Percentiles rank a stretch among this genome's conserved stretches.
These are phyloP conservation scores for Rhizoclosmatium globosum DNA, from an alignment of 192 early-diverging fungal genomes.

Conservation along the genomic window DNA sequence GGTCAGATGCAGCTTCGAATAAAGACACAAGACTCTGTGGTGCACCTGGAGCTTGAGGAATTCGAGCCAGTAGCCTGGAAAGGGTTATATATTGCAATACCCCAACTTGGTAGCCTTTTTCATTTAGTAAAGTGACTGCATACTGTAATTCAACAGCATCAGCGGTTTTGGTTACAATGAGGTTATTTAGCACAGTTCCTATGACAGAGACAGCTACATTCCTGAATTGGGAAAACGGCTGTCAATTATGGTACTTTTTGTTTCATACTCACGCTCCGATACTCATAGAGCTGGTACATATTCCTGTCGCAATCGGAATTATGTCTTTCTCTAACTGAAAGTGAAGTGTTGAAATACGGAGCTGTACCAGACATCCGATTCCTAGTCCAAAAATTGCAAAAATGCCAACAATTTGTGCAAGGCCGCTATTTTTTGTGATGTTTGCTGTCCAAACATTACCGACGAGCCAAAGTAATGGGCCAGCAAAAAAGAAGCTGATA, in stretches of 20 bases:
- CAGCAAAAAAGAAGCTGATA: constrained; percentile 67
- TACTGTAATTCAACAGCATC: not conserved
- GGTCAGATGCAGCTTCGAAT: not conserved
- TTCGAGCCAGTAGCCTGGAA: not conserved
- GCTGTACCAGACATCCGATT: constrained; percentile 77
- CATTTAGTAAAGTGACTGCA: not conserved
- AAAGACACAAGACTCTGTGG: not conserved
- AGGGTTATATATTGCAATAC: not conserved
- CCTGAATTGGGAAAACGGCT: too few species aligned
- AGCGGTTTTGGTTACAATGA: constrained; percentile 6
- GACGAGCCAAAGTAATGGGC: constrained; percentile 64
- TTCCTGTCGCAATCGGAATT: constrained; percentile 75
- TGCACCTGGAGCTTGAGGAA: not conserved
- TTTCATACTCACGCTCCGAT: too few species aligned
- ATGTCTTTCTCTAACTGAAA: constrained; percentile 65
- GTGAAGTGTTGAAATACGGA: constrained; percentile 76
- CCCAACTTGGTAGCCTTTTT: not conserved
- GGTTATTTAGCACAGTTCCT: constrained; percentile 41
- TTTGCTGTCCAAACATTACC: constrained; percentile 74
- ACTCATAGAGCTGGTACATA: constrained; percentile 5
- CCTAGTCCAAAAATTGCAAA: constrained; percentile 78
- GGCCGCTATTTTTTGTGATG: constrained; percentile 58
- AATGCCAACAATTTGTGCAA: constrained; percentile 62
- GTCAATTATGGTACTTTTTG: too few species aligned
- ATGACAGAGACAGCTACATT: constrained; percentile 43